A percentile compares a stretch with the other conserved stretches of the same genome.
phyloP scores from a whole-genome alignment of 1,284 basidiomycete species.

The Ganoderma meredithae region DNA sequence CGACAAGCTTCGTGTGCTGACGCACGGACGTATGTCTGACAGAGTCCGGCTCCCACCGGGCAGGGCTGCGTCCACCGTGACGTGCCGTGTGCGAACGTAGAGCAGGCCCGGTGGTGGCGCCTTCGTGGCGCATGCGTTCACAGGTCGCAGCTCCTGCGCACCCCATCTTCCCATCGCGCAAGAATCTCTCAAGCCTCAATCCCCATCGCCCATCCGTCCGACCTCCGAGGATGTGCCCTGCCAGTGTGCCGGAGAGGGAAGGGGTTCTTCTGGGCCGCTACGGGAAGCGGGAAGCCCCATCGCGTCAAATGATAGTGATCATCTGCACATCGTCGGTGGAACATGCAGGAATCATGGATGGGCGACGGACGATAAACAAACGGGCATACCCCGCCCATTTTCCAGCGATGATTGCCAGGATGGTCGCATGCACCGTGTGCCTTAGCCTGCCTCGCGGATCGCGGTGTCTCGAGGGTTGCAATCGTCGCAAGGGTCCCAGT shows the following conservation, averaged over 20 bases:
- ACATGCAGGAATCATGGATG: too few species aligned
- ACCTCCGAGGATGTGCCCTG: neutral
- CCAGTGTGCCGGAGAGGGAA: neutral
- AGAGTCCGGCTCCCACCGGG: constrained; percentile 4
- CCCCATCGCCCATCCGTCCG: neutral
- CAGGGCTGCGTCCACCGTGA: neutral
- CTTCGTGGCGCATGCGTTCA: constrained; percentile 5
- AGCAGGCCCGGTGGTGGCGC: neutral
- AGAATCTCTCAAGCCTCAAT: too few species aligned
- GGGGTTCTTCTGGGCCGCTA: neutral
- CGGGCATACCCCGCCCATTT: neutral
- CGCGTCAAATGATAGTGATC: neutral
- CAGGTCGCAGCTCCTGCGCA: neutral
- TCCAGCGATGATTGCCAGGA: neutral
- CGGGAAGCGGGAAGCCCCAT: neutral
- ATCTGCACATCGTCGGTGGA: neutral
- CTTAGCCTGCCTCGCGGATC: neutral
- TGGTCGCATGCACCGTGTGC: neutral
- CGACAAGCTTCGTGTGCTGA: constrained; percentile 6
- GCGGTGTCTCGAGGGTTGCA: neutral
- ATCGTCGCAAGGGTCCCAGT: constrained; percentile 1
- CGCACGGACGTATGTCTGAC: constrained; percentile 9
- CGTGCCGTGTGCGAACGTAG: constrained; percentile 8
- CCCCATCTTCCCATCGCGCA: neutral
- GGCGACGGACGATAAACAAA: too few species aligned